Conservation (phyloP, 192 early-diverging fungal genomes). For the Geranomyces variabilis region DNA sequence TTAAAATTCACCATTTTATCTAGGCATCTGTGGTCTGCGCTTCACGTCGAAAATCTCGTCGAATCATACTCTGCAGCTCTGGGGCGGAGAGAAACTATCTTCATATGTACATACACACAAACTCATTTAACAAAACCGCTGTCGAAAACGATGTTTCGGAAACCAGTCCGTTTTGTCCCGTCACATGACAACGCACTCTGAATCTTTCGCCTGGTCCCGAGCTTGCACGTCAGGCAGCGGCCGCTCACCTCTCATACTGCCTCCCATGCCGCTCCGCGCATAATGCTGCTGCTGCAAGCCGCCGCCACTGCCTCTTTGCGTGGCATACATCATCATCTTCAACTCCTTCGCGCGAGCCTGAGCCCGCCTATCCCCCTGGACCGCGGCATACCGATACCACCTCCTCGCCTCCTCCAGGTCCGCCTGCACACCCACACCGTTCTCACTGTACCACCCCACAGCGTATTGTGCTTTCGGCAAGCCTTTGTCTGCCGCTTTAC, state of each 20-base stretch:
- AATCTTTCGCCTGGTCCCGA: too few species aligned
- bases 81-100: too few species aligned
- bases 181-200: too few species aligned
- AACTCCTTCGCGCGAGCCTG: slow-evolving; percentile 81
- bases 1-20: too few species aligned
- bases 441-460: slow-evolving; percentile 93
- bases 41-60: too few species aligned
- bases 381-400: slow-evolving; percentile 89
- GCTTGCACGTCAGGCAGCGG: too few species aligned
- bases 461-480: slow-evolving; percentile 96
- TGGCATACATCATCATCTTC: slow-evolving; percentile 48
- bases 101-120: too few species aligned
- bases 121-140: too few species aligned
- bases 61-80: too few species aligned
- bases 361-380: slow-evolving; percentile 82
- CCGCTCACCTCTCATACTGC: slow-evolving; percentile 13
- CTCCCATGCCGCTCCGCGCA: neutral
- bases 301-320: neutral
- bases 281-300: neutral
- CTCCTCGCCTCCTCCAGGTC: slow-evolving; percentile 82
- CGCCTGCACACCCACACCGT: slow-evolving; percentile 79
- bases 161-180: too few species aligned
- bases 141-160: too few species aligned
- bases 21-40: too few species aligned
- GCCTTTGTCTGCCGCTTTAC: slow-evolving; percentile 93